Base-by-base conservation (phyloP, 1,284 basidiomycete genomes). In the Cryptococcus wingfieldii region DNA sequence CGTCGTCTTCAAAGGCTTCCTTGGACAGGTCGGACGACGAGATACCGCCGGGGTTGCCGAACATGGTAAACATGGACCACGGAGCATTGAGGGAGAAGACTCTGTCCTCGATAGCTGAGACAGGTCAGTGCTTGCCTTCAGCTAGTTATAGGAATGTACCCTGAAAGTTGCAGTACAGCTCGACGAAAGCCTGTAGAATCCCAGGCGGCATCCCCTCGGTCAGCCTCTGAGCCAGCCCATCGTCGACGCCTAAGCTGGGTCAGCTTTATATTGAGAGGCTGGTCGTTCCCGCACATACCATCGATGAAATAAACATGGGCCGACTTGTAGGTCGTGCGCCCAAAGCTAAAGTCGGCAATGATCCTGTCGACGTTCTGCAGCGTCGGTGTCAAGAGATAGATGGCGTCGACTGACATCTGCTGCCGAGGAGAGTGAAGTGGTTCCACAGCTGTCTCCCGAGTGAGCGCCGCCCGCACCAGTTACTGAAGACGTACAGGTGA, bases 261-360 rank as follows among this genome's bases (percentile, higher is more conserved):
- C 27, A 50, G 12, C 13, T 34, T 34, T 34, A 13, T 19, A 18
- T 27, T 3, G 14, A 19, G 31, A 49, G 31, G 12, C 18, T 9
- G 14, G 7, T 2, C 25, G 2, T 37, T 37, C 28, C 19, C 28
- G 37, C 18, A 77, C 84, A 66, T 65, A 90, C 94, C 87, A 74
- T 98, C 96, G 52, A 95, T 82, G 75, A 98, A 98, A 82, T 96
- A 97, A 55, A 98, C 75, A 75, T 98, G 91, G 0, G 89, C 96
- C 0, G 81, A 88, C 27, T 86, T 86, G 73, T 98, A 98, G 69
- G 89, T 89, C 53, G 78, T 76, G 5, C 81, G 82, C 10, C 63
- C 77, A 23, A 34, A 46, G 9, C 83, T 80, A 70, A 92, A 95
- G 77, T 97, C 94, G 31, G 81, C 83, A 66, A 98, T 88, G 70